These are phyloP conservation scores for Glycine soja DNA, from an alignment of 306 rosid genomes.

Conservation along the genomic window DNA sequence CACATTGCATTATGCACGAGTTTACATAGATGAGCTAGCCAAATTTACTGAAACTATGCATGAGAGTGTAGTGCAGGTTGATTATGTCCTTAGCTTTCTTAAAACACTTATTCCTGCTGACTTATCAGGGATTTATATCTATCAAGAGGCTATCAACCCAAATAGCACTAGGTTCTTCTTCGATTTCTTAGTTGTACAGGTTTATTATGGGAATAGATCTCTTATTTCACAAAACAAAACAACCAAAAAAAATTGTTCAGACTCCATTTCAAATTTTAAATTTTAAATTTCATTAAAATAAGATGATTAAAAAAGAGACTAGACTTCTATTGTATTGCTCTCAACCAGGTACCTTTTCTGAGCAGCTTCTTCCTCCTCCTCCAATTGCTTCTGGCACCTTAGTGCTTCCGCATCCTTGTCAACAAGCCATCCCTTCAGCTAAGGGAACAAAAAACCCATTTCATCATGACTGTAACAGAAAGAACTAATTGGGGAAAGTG, in stretches of 20 bases:
- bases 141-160: conserved; percentile 27
- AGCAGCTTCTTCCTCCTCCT: conserved; percentile 94
- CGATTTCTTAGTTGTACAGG: conserved; percentile 15
- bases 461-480: conserved; percentile 35
- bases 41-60: conserved; percentile 13
- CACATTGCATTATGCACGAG: neutral
- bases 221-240: conserved; percentile 3
- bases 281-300: conserved; percentile 23
- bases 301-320: neutral
- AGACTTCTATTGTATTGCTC: conserved; percentile 23
- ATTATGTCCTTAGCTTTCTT: conserved; percentile 37
- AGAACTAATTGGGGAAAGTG: conserved; percentile 17
- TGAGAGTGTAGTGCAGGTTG: conserved; percentile 18
- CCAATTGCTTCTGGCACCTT: conserved; percentile 79
- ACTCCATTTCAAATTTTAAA: conserved; percentile 19
- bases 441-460: conserved; percentile 33
- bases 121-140: conserved; percentile 15
- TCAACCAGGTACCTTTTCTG: conserved; percentile 68
- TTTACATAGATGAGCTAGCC: neutral
- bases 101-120: neutral
- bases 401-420: conserved; percentile 88
- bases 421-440: conserved; percentile 86
- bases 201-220: conserved; percentile 13
- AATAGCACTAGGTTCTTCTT: conserved; percentile 17
- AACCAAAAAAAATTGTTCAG: neutral